phyloP scores from a whole-genome alignment of 495 filamentous ascomycete species.

The Gamarada debralockiae region DNA sequence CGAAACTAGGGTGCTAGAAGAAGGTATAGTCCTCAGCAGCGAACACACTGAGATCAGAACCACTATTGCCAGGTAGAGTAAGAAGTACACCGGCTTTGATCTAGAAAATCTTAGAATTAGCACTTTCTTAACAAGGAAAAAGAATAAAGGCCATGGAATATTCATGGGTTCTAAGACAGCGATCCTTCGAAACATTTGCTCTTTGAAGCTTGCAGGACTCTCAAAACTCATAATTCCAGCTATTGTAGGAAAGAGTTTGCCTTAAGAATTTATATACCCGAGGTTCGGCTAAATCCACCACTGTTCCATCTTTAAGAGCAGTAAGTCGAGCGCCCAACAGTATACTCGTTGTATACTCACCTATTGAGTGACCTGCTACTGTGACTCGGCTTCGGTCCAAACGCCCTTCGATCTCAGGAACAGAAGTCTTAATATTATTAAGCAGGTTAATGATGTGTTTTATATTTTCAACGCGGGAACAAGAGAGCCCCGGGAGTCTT shows the following conservation, averaged over 20 bases:
- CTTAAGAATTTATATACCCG: too few species aligned
- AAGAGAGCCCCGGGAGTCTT: conserved; percentile 8
- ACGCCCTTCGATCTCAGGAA: conserved; percentile 32
- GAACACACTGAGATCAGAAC: neutral
- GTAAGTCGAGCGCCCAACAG: conserved; percentile 34
- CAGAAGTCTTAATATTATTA: conserved; percentile 28
- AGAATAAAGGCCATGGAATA: too few species aligned
- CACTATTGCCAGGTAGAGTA: conserved; percentile 24
- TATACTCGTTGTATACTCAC: conserved; percentile 32
- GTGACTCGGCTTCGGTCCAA: conserved; percentile 34
- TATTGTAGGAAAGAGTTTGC: too few species aligned
- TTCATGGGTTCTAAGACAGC: too few species aligned
- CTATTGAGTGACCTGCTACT: conserved; percentile 39
- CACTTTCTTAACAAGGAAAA: too few species aligned
- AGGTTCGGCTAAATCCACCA: conserved; percentile 15
- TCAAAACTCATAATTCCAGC: too few species aligned
- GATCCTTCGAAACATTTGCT: too few species aligned
- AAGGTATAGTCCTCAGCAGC: conserved; percentile 22
- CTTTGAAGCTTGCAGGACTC: too few species aligned
- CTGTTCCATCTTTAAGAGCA: conserved; percentile 24
- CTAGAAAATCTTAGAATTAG: too few species aligned
- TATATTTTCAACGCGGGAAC: conserved; percentile 34
- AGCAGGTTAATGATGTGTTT: conserved; percentile 33
- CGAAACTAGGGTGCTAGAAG: conserved; percentile 31
- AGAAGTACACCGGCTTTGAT: conserved; percentile 39